Evolutionary conservation across 2,329 filamentous ascomycete species (phyloP).

Genomic region (Fusarium sp.): DNA sequence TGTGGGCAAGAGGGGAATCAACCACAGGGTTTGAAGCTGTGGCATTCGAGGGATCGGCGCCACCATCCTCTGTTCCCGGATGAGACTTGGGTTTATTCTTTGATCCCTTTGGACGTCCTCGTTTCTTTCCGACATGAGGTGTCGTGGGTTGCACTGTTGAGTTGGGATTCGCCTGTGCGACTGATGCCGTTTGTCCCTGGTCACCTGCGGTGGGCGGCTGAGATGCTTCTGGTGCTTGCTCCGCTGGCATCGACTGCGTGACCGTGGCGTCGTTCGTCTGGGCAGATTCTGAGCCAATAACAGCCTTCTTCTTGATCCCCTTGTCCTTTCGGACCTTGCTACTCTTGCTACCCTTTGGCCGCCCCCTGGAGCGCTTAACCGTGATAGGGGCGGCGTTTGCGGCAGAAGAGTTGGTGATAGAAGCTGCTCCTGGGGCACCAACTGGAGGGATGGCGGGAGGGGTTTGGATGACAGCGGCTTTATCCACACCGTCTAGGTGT

Average conservation of each 20-base stretch:
- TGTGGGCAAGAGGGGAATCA: slow-evolving; percentile 31
- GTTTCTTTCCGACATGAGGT: slow-evolving; percentile 43
- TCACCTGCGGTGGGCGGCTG: neutral
- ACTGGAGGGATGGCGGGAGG: neutral
- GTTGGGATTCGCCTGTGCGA: slow-evolving; percentile 9
- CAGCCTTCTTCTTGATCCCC: slow-evolving; percentile 57
- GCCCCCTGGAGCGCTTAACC: slow-evolving; percentile 60
- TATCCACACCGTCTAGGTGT: slow-evolving; percentile 38
- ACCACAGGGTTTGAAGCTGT: neutral
- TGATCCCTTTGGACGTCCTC: slow-evolving; percentile 58
- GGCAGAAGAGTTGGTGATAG: slow-evolving; percentile 16
- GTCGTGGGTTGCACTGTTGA: slow-evolving; percentile 24
- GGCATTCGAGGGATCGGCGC: neutral
- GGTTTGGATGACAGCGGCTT: slow-evolving; percentile 36
- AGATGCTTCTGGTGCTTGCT: neutral
- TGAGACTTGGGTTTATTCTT: slow-evolving; percentile 54
- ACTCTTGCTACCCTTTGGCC: slow-evolving; percentile 65
- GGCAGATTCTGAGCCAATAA: slow-evolving; percentile 3
- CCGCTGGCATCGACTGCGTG: neutral
- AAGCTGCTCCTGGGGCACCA: slow-evolving; percentile 2
- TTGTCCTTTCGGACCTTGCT: slow-evolving; percentile 58
- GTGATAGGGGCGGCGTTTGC: slow-evolving; percentile 14
- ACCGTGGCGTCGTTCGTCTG: neutral
- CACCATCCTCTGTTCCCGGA: slow-evolving; percentile 6
- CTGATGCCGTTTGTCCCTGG: slow-evolving; percentile 10